A percentile compares a stretch with the other conserved stretches of the same genome.
Evolutionary conservation across 441 rosid genomes (phyloP).

Genomic region (Populus trichocarpa): DNA sequence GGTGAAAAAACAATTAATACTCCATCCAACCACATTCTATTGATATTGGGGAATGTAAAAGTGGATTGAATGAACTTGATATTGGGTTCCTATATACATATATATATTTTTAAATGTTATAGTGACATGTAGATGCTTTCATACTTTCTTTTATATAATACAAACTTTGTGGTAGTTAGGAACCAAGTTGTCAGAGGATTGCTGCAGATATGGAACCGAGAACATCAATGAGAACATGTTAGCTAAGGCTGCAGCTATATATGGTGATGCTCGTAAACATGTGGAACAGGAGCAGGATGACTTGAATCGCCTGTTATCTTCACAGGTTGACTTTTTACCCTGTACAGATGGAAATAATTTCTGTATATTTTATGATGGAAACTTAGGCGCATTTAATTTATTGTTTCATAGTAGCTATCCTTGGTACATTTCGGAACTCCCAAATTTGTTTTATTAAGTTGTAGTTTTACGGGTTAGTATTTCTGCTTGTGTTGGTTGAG

Average conservation of each 20-base stretch:
- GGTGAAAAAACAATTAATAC: slow-evolving; percentile 34
- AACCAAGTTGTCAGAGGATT: slow-evolving; percentile 82
- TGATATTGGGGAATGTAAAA: slow-evolving; percentile 5
- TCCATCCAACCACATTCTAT: slow-evolving; percentile 1
- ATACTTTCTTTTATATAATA: neutral
- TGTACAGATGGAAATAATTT: neutral
- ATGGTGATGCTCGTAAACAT: slow-evolving; percentile 86
- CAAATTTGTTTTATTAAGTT: neutral
- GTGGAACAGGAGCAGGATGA: slow-evolving; percentile 86
- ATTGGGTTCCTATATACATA: neutral
- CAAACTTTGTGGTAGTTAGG: slow-evolving; percentile 45
- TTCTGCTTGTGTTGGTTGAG: slow-evolving; percentile 5
- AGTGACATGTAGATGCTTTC: neutral
- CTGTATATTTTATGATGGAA: neutral
- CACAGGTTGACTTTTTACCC: slow-evolving; percentile 48
- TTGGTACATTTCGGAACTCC: neutral
- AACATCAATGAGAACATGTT: slow-evolving; percentile 69
- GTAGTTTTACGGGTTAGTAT: neutral
- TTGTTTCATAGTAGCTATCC: neutral
- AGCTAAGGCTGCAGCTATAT: slow-evolving; percentile 87
- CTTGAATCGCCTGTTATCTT: slow-evolving; percentile 48
- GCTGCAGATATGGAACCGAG: slow-evolving; percentile 81
- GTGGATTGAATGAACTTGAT: neutral
- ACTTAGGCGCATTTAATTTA: neutral
- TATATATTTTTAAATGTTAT: neutral